These are phyloP conservation scores for Rhynchospora breviuscula DNA, from an alignment of 176 grass and related monocot genomes.

Conservation along the genomic window DNA sequence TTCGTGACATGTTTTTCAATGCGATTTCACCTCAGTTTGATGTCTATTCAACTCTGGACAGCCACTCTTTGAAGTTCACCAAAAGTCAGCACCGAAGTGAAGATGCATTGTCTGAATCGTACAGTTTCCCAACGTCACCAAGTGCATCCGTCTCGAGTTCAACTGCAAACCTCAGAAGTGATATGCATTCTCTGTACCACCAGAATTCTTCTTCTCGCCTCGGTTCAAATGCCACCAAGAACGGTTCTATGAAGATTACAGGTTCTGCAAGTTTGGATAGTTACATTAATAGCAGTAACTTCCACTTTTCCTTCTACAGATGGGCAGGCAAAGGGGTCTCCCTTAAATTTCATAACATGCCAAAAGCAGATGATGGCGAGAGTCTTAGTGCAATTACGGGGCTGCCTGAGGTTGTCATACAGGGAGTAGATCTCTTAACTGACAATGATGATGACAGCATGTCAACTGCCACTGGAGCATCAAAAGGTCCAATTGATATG, in stretches of 20 bases:
- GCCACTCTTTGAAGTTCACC: constrained; percentile 54
- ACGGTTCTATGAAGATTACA: constrained; percentile 31
- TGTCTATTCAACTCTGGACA: constrained; percentile 29
- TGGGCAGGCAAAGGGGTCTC: constrained; percentile 79
- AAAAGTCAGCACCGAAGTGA: constrained; percentile 43
- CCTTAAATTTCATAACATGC: constrained; percentile 45
- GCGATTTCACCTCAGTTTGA: background rate
- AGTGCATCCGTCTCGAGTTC: constrained; percentile 38
- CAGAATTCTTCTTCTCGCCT: constrained; percentile 55
- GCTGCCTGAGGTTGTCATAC: constrained; percentile 78
- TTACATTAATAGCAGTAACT: constrained; percentile 40
- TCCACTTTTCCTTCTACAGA: constrained; percentile 87
- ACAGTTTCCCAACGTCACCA: constrained; percentile 55
- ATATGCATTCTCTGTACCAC: constrained; percentile 38
- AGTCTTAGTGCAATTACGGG: constrained; percentile 31
- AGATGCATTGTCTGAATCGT: constrained; percentile 38
- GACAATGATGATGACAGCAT: constrained; percentile 58
- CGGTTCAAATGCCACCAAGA: constrained; percentile 26
- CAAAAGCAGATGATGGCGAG: constrained; percentile 37
- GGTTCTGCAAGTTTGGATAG: constrained; percentile 43
- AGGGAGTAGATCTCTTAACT: constrained; percentile 45
- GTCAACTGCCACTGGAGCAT: constrained; percentile 39
- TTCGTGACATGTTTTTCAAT: background rate
- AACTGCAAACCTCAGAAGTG: constrained; percentile 38
- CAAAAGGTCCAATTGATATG: constrained; percentile 44